These are phyloP conservation scores for Sugiyamaella neomexicana DNA, from an alignment of 1,139 yeast genomes.

Conservation along the genomic window DNA sequence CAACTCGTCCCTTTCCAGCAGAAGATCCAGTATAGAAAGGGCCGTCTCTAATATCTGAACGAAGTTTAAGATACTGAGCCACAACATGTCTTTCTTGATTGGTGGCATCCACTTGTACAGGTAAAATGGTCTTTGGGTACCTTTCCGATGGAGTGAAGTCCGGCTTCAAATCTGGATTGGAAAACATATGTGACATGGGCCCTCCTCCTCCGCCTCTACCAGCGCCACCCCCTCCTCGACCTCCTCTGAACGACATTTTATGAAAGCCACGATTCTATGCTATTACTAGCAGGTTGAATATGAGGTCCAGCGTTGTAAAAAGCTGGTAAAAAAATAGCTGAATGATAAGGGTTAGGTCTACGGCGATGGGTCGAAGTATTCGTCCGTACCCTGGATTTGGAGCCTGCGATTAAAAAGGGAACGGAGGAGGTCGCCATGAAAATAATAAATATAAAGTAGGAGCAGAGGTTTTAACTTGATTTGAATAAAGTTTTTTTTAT, in stretches of 20 bases:
- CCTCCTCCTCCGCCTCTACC: conserved; percentile 27
- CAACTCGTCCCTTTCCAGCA: conserved; percentile 28
- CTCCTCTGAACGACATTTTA: conserved; percentile 32
- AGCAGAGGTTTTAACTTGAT: too few relatives aligned
- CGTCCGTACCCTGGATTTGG: too few relatives aligned
- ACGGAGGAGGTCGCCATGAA: too few relatives aligned
- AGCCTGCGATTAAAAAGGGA: too few relatives aligned
- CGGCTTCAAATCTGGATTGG: conserved; percentile 31
- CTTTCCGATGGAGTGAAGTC: conserved; percentile 34
- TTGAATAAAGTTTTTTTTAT: too few relatives aligned
- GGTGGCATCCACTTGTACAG: conserved; percentile 65
- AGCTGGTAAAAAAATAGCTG: too few relatives aligned
- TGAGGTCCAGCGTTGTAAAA: too few relatives aligned
- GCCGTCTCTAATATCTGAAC: conserved; percentile 63
- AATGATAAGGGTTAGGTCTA: too few relatives aligned
- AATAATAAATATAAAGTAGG: too few relatives aligned
- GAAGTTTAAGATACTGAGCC: conserved; percentile 60
- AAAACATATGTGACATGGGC: conserved; percentile 22
- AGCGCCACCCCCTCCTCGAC: conserved; percentile 26
- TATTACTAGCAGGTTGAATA: background rate
- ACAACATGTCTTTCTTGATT: conserved; percentile 60
- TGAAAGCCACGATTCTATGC: background rate
- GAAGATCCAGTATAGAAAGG: conserved; percentile 73
- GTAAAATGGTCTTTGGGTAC: conserved; percentile 43
- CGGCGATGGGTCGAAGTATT: too few relatives aligned